phyloP scores from a whole-genome alignment of 2,329 filamentous ascomycete species.

The Penicillium capsulatum region DNA sequence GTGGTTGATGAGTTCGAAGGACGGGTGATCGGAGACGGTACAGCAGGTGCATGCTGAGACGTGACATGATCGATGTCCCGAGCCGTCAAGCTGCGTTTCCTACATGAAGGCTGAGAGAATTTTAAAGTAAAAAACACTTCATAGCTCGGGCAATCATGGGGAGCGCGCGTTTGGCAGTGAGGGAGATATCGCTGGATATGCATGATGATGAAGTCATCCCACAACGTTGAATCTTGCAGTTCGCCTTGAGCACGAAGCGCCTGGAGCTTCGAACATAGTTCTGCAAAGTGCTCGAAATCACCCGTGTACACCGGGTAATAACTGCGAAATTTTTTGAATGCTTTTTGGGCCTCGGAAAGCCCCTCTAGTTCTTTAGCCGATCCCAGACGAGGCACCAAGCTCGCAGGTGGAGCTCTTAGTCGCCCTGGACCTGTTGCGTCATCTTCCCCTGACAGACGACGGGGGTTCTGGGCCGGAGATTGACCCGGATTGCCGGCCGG shows the following conservation, averaged over 20 bases:
- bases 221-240: constrained; percentile 37
- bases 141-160: constrained; percentile 29
- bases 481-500: too few species aligned
- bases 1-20: neutral
- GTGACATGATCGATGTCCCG: constrained; percentile 30
- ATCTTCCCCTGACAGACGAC: too few species aligned
- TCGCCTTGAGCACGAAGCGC: constrained; percentile 27
- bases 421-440: neutral
- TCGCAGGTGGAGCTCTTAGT: constrained; percentile 7
- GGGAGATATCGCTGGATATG: constrained; percentile 36
- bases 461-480: too few species aligned
- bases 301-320: constrained; percentile 41
- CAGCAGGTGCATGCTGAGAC: constrained; percentile 18
- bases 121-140: constrained; percentile 37
- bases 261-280: constrained; percentile 37
- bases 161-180: constrained; percentile 30
- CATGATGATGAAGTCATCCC: constrained; percentile 47
- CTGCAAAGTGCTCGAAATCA: constrained; percentile 36
- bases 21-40: constrained; percentile 3
- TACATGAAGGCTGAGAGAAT: constrained; percentile 32
- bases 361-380: constrained; percentile 18
- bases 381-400: constrained; percentile 20
- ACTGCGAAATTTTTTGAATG: constrained; percentile 37
- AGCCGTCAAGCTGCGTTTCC: constrained; percentile 36
- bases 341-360: constrained; percentile 21